Conservation (phyloP, 2,329 filamentous ascomycete species). For the Paraphoma chrysanthemicola region DNA sequence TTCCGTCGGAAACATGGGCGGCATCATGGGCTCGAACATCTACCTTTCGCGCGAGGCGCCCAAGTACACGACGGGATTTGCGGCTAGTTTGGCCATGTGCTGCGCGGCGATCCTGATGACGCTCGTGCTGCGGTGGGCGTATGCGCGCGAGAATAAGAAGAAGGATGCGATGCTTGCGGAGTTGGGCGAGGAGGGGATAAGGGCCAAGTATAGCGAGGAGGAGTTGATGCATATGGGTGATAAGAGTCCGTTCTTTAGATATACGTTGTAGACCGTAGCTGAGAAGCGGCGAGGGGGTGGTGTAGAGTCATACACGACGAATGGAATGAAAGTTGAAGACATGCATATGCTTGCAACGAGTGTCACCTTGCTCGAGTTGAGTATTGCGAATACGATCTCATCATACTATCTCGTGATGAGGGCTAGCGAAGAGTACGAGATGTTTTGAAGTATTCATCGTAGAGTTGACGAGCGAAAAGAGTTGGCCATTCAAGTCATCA, state of each 20-base stretch:
- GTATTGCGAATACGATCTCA: too few relatives aligned
- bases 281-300: neutral
- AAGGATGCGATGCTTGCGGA: constrained; percentile 34
- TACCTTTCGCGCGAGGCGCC: constrained; percentile 58
- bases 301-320: neutral
- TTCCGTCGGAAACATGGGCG: constrained; percentile 56
- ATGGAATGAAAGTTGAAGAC: neutral
- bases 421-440: too few relatives aligned
- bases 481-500: too few relatives aligned
- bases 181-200: constrained; percentile 40
- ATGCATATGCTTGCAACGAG: too few relatives aligned
- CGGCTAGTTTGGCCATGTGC: constrained; percentile 54
- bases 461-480: too few relatives aligned
- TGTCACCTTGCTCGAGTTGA: too few relatives aligned
- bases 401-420: too few relatives aligned
- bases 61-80: constrained; percentile 59
- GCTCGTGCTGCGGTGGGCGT: constrained; percentile 52
- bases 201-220: constrained; percentile 48
- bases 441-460: too few relatives aligned
- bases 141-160: constrained; percentile 46
- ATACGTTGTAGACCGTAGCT: constrained; percentile 33
- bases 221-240: constrained; percentile 52
- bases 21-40: constrained; percentile 56
- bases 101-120: constrained; percentile 55
- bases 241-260: constrained; percentile 52